Conservation (phyloP, 257 asterid species). For the Solanum arcanum region DNA sequence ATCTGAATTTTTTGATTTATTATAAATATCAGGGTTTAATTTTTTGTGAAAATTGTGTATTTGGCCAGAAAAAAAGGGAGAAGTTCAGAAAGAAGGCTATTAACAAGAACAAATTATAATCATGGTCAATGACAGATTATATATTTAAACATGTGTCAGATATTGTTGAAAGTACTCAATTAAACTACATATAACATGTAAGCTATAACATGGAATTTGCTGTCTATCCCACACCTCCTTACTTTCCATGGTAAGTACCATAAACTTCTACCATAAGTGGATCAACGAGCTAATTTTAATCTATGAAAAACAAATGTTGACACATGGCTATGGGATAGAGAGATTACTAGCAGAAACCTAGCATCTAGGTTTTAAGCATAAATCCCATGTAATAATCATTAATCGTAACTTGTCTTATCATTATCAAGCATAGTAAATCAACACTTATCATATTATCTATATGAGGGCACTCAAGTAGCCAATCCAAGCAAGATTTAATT, state of each 20-base stretch:
- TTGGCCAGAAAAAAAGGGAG: background rate
- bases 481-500: too few relatives aligned
- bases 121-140: background rate
- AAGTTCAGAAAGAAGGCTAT: background rate
- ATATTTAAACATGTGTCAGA: background rate
- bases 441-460: too few relatives aligned
- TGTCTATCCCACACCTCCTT: background rate
- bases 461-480: background rate
- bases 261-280: background rate
- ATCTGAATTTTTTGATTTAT: too few relatives aligned
- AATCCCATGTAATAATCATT: background rate
- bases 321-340: background rate
- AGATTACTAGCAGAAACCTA: background rate
- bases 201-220: background rate
- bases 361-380: background rate
- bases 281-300: background rate
- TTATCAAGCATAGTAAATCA: background rate
- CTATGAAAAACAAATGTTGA: background rate
- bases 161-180: background rate
- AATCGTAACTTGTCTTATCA: background rate
- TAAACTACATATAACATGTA: background rate
- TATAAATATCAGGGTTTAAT: background rate
- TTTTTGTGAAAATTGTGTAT: background rate
- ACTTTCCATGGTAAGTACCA: background rate
- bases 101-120: background rate